Evolutionary conservation across 805 yeast species (phyloP), one percentile per base, ranked within the genome.

Genomic region (Wickerhamiella nectarea): DNA sequence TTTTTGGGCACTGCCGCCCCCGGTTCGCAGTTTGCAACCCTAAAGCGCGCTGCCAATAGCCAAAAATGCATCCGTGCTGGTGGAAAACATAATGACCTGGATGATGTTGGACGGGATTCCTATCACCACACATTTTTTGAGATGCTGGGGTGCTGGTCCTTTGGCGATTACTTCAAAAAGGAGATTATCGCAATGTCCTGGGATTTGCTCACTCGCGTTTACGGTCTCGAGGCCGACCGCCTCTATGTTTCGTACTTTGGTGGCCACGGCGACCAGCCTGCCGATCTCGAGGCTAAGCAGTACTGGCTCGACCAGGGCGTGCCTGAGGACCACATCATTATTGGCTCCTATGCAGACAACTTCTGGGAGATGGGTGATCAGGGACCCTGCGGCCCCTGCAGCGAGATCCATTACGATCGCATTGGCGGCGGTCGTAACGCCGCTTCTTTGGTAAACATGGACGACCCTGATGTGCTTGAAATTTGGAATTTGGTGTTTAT

Each of bases 331-430:
- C 97, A 86, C 61, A 89, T 91, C 54, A 69, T 91, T 52, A 94
- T 95, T 17, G 99, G 99, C 46, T 68, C 78, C 53, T 82, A 78
- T 43, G 69, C 77, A 59, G 99, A 91, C 63, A 91, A 91, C 67
- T 91, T 91, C 66, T 91, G 99, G 99, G 99, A 91, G 70, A 91
- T 91, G 99, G 99, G 99, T 56, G 99, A 93, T 60, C 97, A 89
- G 69, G 99, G 99, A 53, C 99, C 99, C 39, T 91, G 99, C 70
- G 99, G 99, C 50, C 99, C 99, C 42, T 93, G 98, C 68, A 81
- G 94, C 19, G 99, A 91, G 66, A 74, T 91, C 54, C 99, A 91
- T 65, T 91, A 85, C 63, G 99, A 91, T 65, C 78, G 98, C 67
- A 86, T 91, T 52, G 98, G 98, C 52, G 98, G 98, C 52, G 96